Base-by-base conservation (phyloP, 2,329 filamentous ascomycete species). In the Xylariaceae sp. region DNA sequence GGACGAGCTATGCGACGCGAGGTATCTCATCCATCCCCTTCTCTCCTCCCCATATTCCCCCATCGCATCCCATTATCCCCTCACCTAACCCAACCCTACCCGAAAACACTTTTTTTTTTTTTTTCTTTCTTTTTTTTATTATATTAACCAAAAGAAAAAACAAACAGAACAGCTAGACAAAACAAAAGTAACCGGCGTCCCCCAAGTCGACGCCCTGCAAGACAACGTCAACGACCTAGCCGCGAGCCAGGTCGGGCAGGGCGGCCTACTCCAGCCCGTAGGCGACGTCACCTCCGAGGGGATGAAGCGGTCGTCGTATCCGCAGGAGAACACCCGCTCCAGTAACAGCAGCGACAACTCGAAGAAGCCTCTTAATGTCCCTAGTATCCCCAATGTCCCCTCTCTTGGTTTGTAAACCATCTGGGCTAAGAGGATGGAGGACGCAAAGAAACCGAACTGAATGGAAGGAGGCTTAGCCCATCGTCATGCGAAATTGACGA, bases 1-100 rank as follows among this genome's bases (percentile, higher is more conserved):
- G 90, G 72, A 80, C 85, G 4, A 85, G 80, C 67, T 89, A 89
- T 65, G 75, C 81, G 4, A 78, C 85, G 1, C 88, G 86, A 71
- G 79, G 86, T 88, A 69, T 35, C 73, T 69, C 39, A 12, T 57
- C 43, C 12, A 48, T 31, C 48, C 45, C 41, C 29, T 30, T 45
- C 34, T 30, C 3, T 37, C 41, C 31, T 12, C 3, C 19, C 40
- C n/a, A 7, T 34, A 12, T 11, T 50, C 30, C 26, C 26, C 31
- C 6, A 27, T 40, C 31, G 9, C 39, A 8, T 9, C 8, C 4
- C 12, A 27, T 30, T 40, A 19, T 49, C 45, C 27, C 31, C 40
- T 51, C n/a, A 9, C 35, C 29, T n/a, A 26, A 30, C 35, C 12
- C 39, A 19, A 19, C 39, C 39, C 27, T 4, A 39, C 30, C 9